Evolutionary conservation across 208 protist species (phyloP), one percentile per base, ranked within the genome.

Genomic region (Phytomonas sp.): DNA sequence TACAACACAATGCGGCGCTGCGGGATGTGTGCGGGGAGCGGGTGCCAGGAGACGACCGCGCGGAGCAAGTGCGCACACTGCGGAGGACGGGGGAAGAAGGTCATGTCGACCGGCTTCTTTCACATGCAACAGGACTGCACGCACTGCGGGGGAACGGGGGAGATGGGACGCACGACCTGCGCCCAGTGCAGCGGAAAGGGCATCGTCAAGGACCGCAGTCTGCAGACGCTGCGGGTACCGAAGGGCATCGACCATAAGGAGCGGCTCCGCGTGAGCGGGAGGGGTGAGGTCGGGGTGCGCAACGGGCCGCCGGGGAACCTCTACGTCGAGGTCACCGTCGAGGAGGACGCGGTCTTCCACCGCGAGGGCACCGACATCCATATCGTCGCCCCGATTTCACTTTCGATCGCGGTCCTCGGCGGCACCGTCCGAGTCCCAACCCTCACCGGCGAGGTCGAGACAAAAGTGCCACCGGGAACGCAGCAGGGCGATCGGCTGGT

Each of bases 51-150:
- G 74, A 85, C 83, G 0, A 83, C 83, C 29, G 81, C 86, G 7
- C 81, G 80, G 71, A 75, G 77, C 26, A 94, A 93, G 77, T 96
- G 91, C 72, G 77, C 88, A 31, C 83, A 92, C 69, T 96, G 91
- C 78, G 84, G 89, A 10, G 91, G 91, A 2, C 79, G 87, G 0
- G 91, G 91, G 12, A 94, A 95, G 81, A 92, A 91, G 76, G 87
- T 94, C 34, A 95, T 94, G 87, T 92, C 86, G 40, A 95, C 89
- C 6, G 91, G 91, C 40, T 96, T 94, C 77, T 96, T 94, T 62
- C 89, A 94, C 75, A 92, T 96, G 85, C 87, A 96, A 76, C 87
- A 96, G 72, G 87, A 93, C 76, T 96, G 91, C 74, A 92, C 89
- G 23, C 78, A 91, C 77, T 96, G 91, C 76, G 89, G 88, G 31